phyloP scores from a whole-genome alignment of 371 early-diverging fungal species.

The Apophysomyces trapeziformis region DNA sequence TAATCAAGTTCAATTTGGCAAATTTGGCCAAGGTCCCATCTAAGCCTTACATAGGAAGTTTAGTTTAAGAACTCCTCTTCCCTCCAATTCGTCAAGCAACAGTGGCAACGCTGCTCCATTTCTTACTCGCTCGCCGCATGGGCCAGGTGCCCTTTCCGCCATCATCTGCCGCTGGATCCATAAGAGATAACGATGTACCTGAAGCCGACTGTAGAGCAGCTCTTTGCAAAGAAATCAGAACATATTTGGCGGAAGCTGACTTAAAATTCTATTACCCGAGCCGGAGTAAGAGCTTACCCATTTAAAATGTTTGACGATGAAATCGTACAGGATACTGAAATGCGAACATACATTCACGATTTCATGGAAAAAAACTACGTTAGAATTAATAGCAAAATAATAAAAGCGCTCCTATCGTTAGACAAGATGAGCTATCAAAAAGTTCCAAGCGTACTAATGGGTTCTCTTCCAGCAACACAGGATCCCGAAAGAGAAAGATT shows the following conservation, averaged over 20 bases:
- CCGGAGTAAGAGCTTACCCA: constrained; percentile 40
- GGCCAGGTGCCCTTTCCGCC: neutral
- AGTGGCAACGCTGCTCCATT: neutral
- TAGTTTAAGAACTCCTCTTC: constrained; percentile 27
- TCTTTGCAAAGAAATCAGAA: constrained; percentile 27
- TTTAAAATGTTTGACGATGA: constrained; percentile 26
- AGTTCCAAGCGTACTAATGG: too few relatives aligned
- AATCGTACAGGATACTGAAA: constrained; percentile 20
- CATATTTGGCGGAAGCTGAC: constrained; percentile 32
- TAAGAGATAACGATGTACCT: neutral
- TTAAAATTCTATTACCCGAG: constrained; percentile 37
- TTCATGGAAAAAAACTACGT: constrained; percentile 33
- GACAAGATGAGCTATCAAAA: too few relatives aligned
- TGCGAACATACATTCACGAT: constrained; percentile 24
- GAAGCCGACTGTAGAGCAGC: constrained; percentile 5
- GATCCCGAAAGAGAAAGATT: too few relatives aligned
- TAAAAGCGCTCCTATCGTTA: too few relatives aligned
- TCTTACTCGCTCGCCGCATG: neutral
- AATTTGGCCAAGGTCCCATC: constrained; percentile 44
- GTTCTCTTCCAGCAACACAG: too few relatives aligned
- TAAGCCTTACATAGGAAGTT: constrained; percentile 32
- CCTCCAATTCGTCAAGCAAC: neutral
- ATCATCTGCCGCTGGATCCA: neutral
- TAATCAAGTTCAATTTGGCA: constrained; percentile 48
- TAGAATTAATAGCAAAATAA: constrained; percentile 18